These are phyloP conservation scores for Tricholoma terreum DNA, from an alignment of 768 basidiomycete species.

Conservation along the genomic window DNA sequence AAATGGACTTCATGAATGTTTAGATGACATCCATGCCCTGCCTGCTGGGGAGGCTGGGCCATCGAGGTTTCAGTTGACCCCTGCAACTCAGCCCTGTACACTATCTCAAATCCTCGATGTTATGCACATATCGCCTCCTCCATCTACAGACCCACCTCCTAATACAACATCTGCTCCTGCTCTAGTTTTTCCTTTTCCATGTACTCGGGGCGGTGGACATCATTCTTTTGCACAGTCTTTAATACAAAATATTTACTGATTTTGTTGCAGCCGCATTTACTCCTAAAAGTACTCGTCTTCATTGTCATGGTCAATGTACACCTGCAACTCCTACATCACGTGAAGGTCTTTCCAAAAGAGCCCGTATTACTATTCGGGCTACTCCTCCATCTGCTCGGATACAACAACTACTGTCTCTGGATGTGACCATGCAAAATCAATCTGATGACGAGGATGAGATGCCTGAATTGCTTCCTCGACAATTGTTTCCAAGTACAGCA, in stretches of 20 bases:
- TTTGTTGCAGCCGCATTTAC: not conserved
- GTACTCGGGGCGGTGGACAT: conserved; percentile 4
- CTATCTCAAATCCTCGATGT: conserved; percentile 1
- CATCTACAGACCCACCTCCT: not conserved
- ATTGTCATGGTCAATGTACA: not conserved
- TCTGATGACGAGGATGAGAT: conserved; percentile 2
- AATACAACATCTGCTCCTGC: not conserved
- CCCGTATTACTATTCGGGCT: not conserved
- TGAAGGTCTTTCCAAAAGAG: too few species aligned
- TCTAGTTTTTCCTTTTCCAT: conserved; percentile 1
- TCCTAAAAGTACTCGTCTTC: not conserved
- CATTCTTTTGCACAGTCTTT: not conserved
- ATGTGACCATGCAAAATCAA: too few species aligned
- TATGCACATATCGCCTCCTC: not conserved
- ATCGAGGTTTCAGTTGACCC: too few species aligned
- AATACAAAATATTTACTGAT: not conserved
- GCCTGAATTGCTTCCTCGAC: too few species aligned
- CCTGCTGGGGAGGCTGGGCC: too few species aligned
- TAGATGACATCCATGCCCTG: not conserved
- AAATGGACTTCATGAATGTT: not conserved
- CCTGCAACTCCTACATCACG: conserved; percentile 5
- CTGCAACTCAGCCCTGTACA: not conserved
- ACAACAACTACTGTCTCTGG: not conserved
- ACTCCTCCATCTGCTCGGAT: conserved; percentile 2
- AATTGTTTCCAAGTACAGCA: too few species aligned